Evolutionary conservation across 352 stramenopile genomes (phyloP).

Genomic region (Saprolegnia diclina): DNA sequence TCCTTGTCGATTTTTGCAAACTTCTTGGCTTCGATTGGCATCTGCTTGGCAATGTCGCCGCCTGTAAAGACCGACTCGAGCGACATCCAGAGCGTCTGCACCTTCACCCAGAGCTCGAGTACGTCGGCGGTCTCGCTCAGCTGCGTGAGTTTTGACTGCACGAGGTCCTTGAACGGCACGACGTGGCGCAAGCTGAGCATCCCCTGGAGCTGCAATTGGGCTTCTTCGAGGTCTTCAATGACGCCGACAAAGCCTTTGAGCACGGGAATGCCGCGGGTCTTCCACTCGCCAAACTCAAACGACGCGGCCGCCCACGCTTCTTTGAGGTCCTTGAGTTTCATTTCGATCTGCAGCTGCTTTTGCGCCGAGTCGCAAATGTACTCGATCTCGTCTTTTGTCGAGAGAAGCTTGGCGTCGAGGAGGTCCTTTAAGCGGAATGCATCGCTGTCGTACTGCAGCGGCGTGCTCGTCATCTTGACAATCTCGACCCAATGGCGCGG

Average conservation of each 20-base stretch:
- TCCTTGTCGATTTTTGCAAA: slow-evolving; percentile 91
- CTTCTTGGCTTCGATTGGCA: slow-evolving; percentile 89
- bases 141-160: slow-evolving; percentile 70
- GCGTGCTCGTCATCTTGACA: slow-evolving; percentile 44
- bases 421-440: slow-evolving; percentile 73
- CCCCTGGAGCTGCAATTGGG: slow-evolving; percentile 81
- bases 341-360: slow-evolving; percentile 87
- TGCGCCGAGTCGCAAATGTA: slow-evolving; percentile 87
- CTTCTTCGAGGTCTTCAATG: slow-evolving; percentile 87
- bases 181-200: slow-evolving; percentile 87
- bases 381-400: slow-evolving; percentile 76
- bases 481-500: slow-evolving; percentile 82
- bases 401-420: slow-evolving; percentile 66
- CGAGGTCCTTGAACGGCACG: slow-evolving; percentile 78
- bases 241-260: slow-evolving; percentile 71
- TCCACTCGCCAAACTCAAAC: slow-evolving; percentile 87
- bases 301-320: slow-evolving; percentile 65
- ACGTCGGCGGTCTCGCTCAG: slow-evolving; percentile 86
- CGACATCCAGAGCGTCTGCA: slow-evolving; percentile 87
- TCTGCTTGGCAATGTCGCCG: slow-evolving; percentile 90
- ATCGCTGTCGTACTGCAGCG: slow-evolving; percentile 63
- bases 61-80: slow-evolving; percentile 90
- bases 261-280: slow-evolving; percentile 58
- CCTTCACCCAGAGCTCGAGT: slow-evolving; percentile 87
- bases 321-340: slow-evolving; percentile 83